Percentiles rank a stretch among this genome's conserved stretches.
Evolutionary conservation across 2,329 filamentous ascomycete genomes (phyloP).

Genomic region (Pseudogymnoascus verrucosus): DNA sequence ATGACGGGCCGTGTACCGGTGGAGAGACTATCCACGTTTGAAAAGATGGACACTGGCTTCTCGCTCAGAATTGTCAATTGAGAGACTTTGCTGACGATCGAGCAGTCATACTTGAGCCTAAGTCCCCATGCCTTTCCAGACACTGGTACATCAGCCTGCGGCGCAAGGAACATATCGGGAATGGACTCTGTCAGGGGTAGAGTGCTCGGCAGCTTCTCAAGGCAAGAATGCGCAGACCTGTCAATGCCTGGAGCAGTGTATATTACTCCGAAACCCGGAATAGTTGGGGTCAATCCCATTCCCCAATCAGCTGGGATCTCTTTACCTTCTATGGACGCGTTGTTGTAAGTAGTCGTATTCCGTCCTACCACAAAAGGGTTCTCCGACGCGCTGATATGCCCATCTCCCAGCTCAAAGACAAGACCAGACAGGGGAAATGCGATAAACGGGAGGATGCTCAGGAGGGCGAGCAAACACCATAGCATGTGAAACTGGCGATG

Average conservation of each 20-base stretch:
- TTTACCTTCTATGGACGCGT: neutral
- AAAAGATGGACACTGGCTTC: neutral
- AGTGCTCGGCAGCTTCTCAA: neutral
- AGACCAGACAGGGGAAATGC: neutral
- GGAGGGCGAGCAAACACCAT: neutral
- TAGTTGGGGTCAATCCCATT: neutral
- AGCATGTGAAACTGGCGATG: neutral
- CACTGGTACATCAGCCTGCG: neutral
- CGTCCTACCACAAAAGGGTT: neutral
- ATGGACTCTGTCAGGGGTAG: neutral
- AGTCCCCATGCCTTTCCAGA: conserved; percentile 6
- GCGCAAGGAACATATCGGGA: conserved; percentile 1
- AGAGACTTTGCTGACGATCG: neutral
- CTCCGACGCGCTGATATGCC: neutral
- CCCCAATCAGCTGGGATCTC: neutral
- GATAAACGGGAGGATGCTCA: neutral
- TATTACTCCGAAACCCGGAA: neutral
- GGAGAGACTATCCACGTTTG: too few species aligned
- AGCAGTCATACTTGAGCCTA: conserved; percentile 2
- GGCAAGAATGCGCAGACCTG: neutral
- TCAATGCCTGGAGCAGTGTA: neutral
- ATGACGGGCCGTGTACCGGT: too few species aligned
- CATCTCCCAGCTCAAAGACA: neutral
- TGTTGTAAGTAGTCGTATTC: neutral
- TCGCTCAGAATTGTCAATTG: conserved; percentile 6